Base-by-base conservation (phyloP, 192 early-diverging fungal species). In the Entomortierella chlamydospora region DNA sequence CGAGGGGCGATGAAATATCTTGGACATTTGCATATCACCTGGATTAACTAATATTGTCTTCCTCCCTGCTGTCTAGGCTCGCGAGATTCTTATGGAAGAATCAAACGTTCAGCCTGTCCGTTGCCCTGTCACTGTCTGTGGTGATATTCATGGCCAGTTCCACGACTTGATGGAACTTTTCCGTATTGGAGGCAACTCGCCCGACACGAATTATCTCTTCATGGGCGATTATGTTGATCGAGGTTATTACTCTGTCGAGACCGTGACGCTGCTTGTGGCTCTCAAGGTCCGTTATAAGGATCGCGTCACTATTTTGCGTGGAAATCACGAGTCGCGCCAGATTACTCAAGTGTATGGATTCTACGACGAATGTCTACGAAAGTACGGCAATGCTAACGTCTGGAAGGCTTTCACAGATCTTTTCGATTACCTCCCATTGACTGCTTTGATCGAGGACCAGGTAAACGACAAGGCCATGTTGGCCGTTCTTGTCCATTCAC, bases 161-260 rank as follows among this genome's bases (percentile, higher is more conserved):
- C 95, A 96, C 79, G 98, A 98, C 81, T 86, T 99, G 51, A 93
- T 97, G 73, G 97, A 98, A 84, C 92, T 99, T 28, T 97, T 99
- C 84, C 91, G 92, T 62, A 97, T 98, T 66, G 97, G 98, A 56
- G 98, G 98, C 73, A 92, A 97, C 66, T 93, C 94, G 47, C 97
- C 98, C 9, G 91, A 98, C 72, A 99, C 97, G 64, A 98, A 98
- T 83, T 99, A 99, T 72, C 87, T 99, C 33, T 99, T 99, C 81
- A 96, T 99, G 95, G 97, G 97, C 53, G 98, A 99, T 83, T 99
- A 98, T 83, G 98, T 99, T 41, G 98, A 99, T 80, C 93, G 98
- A 61, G 98, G 98, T 49, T 98, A 98, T 81, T 96, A 99, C 85
- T 95, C 93, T 30, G 98, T 99, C 57, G 98, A 99, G 88, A 99